These are phyloP conservation scores for Camellia lanceoleosa DNA, from an alignment of 148 eudicot species.

Conservation along the genomic window DNA sequence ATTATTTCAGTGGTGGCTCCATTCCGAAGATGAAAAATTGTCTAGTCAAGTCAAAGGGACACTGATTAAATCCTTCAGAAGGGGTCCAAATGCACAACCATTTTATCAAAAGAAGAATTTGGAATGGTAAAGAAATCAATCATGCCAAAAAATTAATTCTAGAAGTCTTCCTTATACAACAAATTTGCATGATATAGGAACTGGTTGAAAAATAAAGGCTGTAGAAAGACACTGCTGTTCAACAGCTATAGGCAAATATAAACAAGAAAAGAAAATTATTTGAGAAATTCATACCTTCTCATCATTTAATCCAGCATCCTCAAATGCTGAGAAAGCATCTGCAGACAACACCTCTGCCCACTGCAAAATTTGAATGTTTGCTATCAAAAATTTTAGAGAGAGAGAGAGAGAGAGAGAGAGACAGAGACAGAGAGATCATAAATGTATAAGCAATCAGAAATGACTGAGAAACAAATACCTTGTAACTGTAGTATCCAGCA, in stretches of 20 bases:
- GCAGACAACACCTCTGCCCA: conserved; percentile 99
- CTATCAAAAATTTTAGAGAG: conserved; percentile 7
- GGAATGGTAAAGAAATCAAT: background rate
- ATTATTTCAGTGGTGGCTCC: background rate
- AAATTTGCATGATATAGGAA: background rate
- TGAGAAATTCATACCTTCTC: conserved; percentile 53
- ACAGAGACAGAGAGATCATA: too few species aligned
- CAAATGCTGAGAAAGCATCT: conserved; percentile 98
- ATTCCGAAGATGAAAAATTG: background rate
- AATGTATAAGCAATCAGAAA: background rate
- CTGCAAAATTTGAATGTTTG: conserved; percentile 42
- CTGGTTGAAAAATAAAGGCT: background rate
- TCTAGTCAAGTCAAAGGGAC: background rate
- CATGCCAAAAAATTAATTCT: background rate
- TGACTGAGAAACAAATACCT: conserved; percentile 42
- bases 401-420: background rate
- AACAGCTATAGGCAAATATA: background rate
- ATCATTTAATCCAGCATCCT: conserved; percentile 83
- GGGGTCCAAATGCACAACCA: background rate
- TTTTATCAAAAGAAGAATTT: background rate
- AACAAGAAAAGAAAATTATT: background rate
- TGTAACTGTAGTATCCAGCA: conserved; percentile 98
- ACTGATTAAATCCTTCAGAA: background rate
- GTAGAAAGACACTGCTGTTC: background rate
- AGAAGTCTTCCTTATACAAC: background rate